A percentile compares a stretch with the other conserved stretches of the same genome.
These are phyloP conservation scores for Melocanna baccifera DNA, from an alignment of 176 grass and related monocot species.

Conservation along the genomic window DNA sequence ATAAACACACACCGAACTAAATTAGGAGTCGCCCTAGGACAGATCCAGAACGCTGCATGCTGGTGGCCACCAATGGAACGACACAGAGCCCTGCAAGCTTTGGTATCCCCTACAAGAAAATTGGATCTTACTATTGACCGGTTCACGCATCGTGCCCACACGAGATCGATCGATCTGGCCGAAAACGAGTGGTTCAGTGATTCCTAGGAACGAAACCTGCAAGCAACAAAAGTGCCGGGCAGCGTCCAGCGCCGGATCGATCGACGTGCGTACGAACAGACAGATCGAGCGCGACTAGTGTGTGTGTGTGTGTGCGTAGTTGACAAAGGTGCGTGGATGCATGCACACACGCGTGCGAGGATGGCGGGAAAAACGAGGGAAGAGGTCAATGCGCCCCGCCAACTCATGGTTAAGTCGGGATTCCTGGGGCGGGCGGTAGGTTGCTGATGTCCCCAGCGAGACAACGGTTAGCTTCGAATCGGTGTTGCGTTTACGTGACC, in stretches of 20 bases:
- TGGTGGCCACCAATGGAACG: background rate
- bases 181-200: background rate
- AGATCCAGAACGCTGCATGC: background rate
- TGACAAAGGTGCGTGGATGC: background rate
- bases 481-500: background rate
- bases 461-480: background rate
- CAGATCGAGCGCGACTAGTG: background rate
- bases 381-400: background rate
- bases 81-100: background rate
- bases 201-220: conserved; percentile 14
- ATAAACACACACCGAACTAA: background rate
- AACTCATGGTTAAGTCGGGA: background rate
- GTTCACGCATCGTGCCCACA: background rate
- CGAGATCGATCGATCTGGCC: background rate
- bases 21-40: background rate
- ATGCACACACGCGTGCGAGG: too few relatives aligned
- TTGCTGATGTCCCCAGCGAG: background rate
- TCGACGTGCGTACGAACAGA: too few relatives aligned
- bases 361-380: background rate
- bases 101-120: conserved; percentile 27
- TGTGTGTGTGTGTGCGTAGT: too few relatives aligned
- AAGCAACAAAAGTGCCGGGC: background rate
- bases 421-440: conserved; percentile 12
- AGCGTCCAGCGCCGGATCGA: background rate
- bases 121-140: conserved; percentile 37